Percentiles rank a stretch among this genome's conserved stretches.
Conservation (phyloP, 441 rosid species). For the Bocquillonia castaneifolia region DNA sequence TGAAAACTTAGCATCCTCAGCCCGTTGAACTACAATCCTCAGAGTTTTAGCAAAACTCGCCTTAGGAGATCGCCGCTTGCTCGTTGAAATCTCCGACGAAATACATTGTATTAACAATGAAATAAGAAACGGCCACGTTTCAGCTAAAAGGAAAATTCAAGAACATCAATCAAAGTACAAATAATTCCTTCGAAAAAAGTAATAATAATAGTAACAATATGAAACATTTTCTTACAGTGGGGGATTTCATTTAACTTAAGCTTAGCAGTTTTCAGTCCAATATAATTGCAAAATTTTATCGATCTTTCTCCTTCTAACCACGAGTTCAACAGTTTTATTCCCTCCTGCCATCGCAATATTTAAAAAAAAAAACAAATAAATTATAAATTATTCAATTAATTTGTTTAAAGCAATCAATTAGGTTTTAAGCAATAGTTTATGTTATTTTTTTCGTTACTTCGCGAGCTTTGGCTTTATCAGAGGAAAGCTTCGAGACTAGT, state of each 20-base stretch:
- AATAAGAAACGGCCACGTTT: constrained; percentile 84
- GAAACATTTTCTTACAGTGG: constrained; percentile 49
- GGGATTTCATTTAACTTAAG: constrained; percentile 67
- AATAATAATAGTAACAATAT: too few relatives aligned
- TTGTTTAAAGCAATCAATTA: not conserved
- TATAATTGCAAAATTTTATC: constrained; percentile 54
- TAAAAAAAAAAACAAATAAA: not conserved
- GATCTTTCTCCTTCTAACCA: constrained; percentile 85
- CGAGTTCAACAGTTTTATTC: constrained; percentile 70
- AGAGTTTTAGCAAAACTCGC: constrained; percentile 59
- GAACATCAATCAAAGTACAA: not conserved
- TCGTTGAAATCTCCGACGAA: constrained; percentile 59
- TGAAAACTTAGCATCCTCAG: constrained; percentile 62
- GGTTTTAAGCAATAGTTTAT: not conserved
- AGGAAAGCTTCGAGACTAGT: constrained; percentile 77
- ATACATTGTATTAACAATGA: constrained; percentile 66
- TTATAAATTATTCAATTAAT: too few relatives aligned
- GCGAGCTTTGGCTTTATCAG: constrained; percentile 83
- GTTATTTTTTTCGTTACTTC: constrained; percentile 44
- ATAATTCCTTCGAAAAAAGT: not conserved
- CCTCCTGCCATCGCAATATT: constrained; percentile 45
- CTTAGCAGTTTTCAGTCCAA: constrained; percentile 60
- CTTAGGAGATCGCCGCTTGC: constrained; percentile 71
- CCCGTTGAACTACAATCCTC: constrained; percentile 64
- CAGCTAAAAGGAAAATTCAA: constrained; percentile 55